phyloP scores from a whole-genome alignment of 371 early-diverging fungal genomes.

The Syncephalastrum monosporum region DNA sequence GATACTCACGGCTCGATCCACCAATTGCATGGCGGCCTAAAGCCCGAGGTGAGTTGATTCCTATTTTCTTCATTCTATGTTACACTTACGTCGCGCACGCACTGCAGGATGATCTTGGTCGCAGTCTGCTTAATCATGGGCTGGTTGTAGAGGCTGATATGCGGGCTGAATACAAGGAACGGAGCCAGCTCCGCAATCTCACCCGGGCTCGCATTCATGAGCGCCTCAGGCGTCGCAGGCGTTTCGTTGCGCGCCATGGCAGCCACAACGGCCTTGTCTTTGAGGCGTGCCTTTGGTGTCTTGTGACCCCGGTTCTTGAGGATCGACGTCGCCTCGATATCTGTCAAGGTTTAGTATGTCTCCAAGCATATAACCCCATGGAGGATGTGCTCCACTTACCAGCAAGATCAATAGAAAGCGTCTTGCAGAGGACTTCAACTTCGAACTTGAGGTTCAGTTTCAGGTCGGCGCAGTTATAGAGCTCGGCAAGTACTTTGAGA shows the following conservation, averaged over 20 bases:
- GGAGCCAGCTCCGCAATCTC: conserved; percentile 64
- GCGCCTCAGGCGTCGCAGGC: conserved; percentile 10
- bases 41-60: conserved; percentile 4
- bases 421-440: conserved; percentile 96
- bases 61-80: background rate
- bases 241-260: conserved; percentile 12
- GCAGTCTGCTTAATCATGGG: conserved; percentile 84
- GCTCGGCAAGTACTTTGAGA: conserved; percentile 84
- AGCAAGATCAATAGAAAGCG: conserved; percentile 78
- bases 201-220: background rate
- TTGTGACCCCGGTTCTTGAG: conserved; percentile 55
- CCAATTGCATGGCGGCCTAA: conserved; percentile 56
- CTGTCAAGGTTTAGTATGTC: conserved; percentile 21
- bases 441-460: conserved; percentile 96
- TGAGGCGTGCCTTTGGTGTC: conserved; percentile 44
- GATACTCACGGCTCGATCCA: conserved; percentile 90
- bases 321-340: conserved; percentile 76
- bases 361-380: conserved; percentile 7
- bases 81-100: conserved; percentile 74
- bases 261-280: conserved; percentile 18
- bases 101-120: conserved; percentile 82
- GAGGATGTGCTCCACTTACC: conserved; percentile 26
- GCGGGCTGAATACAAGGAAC: conserved; percentile 72
- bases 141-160: conserved; percentile 73
- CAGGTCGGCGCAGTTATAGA: conserved; percentile 90